Percentiles rank a stretch among this genome's conserved stretches.
phyloP scores from a whole-genome alignment of 2,329 filamentous ascomycete species.

The Aspergillus sp. region DNA sequence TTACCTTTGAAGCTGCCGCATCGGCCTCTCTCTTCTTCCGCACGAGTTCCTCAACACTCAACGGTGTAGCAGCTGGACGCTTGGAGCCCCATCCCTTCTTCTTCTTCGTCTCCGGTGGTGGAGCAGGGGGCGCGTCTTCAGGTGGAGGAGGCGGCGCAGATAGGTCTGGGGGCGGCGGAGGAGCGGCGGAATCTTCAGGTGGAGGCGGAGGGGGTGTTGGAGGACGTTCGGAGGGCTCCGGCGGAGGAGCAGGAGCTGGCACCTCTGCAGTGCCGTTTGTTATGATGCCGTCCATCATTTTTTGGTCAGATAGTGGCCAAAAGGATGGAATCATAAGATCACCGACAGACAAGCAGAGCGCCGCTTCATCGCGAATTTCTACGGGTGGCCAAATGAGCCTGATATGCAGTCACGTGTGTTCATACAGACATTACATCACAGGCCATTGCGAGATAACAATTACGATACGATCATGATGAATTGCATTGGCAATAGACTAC shows the following conservation, averaged over 20 bases:
- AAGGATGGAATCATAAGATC: neutral
- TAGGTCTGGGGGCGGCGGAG: slow-evolving; percentile 38
- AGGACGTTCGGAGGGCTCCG: slow-evolving; percentile 30
- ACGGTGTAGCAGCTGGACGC: slow-evolving; percentile 43
- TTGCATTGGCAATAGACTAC: slow-evolving; percentile 8
- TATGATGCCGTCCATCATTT: slow-evolving; percentile 30
- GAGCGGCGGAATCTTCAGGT: slow-evolving; percentile 30
- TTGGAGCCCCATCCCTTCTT: slow-evolving; percentile 51
- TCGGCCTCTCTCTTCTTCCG: slow-evolving; percentile 82
- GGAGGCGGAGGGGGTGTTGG: slow-evolving; percentile 38
- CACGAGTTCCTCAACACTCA: slow-evolving; percentile 82
- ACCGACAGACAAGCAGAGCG: neutral
- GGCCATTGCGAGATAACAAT: neutral
- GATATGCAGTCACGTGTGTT: slow-evolving; percentile 20
- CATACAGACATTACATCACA: no score
- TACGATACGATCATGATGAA: neutral
- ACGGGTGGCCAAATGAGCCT: slow-evolving; percentile 14
- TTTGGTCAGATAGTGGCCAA: neutral
- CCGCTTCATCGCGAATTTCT: slow-evolving; percentile 23
- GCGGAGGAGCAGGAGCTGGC: slow-evolving; percentile 28
- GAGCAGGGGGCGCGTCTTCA: slow-evolving; percentile 40
- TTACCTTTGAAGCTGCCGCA: slow-evolving; percentile 71
- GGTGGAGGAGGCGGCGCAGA: slow-evolving; percentile 39
- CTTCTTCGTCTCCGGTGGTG: slow-evolving; percentile 45
- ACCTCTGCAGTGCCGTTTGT: slow-evolving; percentile 21